These are phyloP conservation scores for Sanghuangporus weigelae DNA, from an alignment of 1,284 basidiomycete species.

Conservation along the genomic window DNA sequence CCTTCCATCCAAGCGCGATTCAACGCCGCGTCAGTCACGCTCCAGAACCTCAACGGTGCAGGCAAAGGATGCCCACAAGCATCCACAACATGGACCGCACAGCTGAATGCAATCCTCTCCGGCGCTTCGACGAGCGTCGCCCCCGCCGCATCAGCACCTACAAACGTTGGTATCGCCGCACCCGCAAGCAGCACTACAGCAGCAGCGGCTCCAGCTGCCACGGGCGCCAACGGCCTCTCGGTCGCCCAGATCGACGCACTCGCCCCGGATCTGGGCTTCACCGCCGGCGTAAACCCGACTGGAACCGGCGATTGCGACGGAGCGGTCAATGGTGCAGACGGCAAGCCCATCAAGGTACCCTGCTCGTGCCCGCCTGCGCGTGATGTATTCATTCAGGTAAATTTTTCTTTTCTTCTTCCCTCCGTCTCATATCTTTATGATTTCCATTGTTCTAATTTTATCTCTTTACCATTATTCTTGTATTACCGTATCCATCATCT, in stretches of 20 bases:
- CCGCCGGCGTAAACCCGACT: slow-evolving; percentile 20
- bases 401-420: background rate
- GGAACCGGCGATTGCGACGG: slow-evolving; percentile 27
- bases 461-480: background rate
- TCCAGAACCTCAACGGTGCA: slow-evolving; percentile 27
- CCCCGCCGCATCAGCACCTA: background rate
- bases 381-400: slow-evolving; percentile 28
- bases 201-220: background rate
- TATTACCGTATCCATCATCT: too few species aligned
- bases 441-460: background rate
- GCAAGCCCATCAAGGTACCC: slow-evolving; percentile 30
- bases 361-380: slow-evolving; percentile 31
- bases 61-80: slow-evolving; percentile 24
- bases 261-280: slow-evolving; percentile 18
- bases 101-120: slow-evolving; percentile 18
- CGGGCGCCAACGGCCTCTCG: slow-evolving; percentile 14
- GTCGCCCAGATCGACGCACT: slow-evolving; percentile 13
- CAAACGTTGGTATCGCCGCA: background rate
- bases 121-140: background rate
- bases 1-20: slow-evolving; percentile 32
- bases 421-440: background rate
- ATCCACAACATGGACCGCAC: slow-evolving; percentile 23
- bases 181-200: background rate
- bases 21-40: slow-evolving; percentile 30
- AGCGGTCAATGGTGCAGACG: slow-evolving; percentile 23